Evolutionary conservation across 2,329 filamentous ascomycete genomes (phyloP).

Genomic region (Stagonosporopsis chrysanthemi): DNA sequence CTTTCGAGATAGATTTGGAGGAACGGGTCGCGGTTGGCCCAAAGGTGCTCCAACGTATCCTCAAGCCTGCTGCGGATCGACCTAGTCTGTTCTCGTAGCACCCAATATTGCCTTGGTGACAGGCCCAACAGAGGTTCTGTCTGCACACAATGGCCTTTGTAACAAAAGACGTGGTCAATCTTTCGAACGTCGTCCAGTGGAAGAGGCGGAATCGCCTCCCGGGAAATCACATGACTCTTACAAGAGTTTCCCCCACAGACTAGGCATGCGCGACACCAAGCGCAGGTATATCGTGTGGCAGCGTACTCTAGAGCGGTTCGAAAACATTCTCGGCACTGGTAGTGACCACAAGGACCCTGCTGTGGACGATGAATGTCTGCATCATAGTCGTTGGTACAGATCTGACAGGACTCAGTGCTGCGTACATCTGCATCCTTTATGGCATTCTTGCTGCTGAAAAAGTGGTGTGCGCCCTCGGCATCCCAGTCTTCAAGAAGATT

Average conservation of each 20-base stretch:
- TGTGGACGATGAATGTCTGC: neutral
- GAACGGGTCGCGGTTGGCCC: neutral
- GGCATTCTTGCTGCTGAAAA: slow-evolving; percentile 5
- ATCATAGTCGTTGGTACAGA: slow-evolving; percentile 11
- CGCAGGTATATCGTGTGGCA: neutral
- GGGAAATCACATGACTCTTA: neutral
- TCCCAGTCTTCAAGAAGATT: slow-evolving; percentile 9
- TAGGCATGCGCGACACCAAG: slow-evolving; percentile 6
- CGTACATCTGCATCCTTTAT: neutral
- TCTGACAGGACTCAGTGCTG: neutral
- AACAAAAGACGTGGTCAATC: neutral
- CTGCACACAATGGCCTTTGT: neutral
- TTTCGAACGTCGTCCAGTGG: neutral
- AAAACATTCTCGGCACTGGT: slow-evolving; percentile 4
- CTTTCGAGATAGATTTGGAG: neutral
- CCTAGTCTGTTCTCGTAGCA: slow-evolving; percentile 2
- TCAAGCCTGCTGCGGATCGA: neutral
- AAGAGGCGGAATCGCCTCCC: neutral
- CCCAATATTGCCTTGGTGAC: slow-evolving; percentile 5
- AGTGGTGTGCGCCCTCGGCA: neutral
- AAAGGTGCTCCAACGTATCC: neutral
- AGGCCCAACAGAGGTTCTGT: neutral
- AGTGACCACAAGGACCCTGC: slow-evolving; percentile 4
- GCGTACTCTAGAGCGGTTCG: neutral
- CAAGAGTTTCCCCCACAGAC: slow-evolving; percentile 1